A percentile compares a stretch with the other conserved stretches of the same genome.
Evolutionary conservation across 1,139 yeast genomes (phyloP).

Genomic region (Magnusiomyces paraingens): DNA sequence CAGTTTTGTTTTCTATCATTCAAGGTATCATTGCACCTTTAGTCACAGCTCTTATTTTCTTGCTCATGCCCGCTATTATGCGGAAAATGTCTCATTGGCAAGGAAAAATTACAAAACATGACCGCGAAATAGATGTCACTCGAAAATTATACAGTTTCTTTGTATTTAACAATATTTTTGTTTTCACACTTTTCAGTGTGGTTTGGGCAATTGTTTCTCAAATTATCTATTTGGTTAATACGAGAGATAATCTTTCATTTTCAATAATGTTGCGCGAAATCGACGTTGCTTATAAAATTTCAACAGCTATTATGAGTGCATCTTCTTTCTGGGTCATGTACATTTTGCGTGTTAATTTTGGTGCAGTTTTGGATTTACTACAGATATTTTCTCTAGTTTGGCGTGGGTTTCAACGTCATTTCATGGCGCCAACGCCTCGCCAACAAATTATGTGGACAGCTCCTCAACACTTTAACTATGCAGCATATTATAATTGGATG

Average conservation of each 20-base stretch:
- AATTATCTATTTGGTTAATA: slow-evolving; percentile 26
- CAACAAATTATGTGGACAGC: slow-evolving; percentile 32
- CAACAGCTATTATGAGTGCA: slow-evolving; percentile 35
- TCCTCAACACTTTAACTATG: slow-evolving; percentile 35
- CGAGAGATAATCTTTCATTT: slow-evolving; percentile 22
- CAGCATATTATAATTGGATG: slow-evolving; percentile 33
- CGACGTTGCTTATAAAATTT: slow-evolving; percentile 30
- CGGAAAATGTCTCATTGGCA: slow-evolving; percentile 36
- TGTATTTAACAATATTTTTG: slow-evolving; percentile 35
- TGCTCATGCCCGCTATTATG: slow-evolving; percentile 34
- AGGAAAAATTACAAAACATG: slow-evolving; percentile 35
- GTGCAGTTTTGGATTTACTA: slow-evolving; percentile 31
- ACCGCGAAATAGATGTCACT: slow-evolving; percentile 36
- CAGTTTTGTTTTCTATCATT: slow-evolving; percentile 31
- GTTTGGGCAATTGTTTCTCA: slow-evolving; percentile 35
- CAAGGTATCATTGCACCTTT: slow-evolving; percentile 39
- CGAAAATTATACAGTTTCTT: slow-evolving; percentile 36
- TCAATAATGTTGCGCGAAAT: slow-evolving; percentile 23
- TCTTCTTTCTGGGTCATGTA: slow-evolving; percentile 41
- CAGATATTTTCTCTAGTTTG: slow-evolving; percentile 30
- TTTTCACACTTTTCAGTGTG: slow-evolving; percentile 37
- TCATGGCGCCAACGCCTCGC: slow-evolving; percentile 35
- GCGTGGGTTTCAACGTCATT: slow-evolving; percentile 27
- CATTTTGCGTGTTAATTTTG: slow-evolving; percentile 32
- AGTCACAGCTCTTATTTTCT: slow-evolving; percentile 33